Conservation (phyloP, 441 rosid species). For the Adansonia gregorii region DNA sequence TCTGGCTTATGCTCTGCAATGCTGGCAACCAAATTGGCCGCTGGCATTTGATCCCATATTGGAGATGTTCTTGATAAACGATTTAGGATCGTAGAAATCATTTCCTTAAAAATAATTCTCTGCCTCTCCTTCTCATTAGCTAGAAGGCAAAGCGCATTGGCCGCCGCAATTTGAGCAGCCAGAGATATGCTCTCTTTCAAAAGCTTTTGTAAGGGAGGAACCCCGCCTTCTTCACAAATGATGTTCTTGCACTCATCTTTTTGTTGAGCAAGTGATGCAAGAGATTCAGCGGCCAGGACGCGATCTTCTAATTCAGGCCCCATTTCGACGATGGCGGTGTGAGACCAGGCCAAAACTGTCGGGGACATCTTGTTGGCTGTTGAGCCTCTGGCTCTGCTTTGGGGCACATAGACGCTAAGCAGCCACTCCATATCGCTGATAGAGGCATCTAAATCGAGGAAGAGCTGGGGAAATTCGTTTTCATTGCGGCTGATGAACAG, state of each 20-base stretch:
- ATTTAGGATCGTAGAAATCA: constrained; percentile 40
- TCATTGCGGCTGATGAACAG: constrained; percentile 42
- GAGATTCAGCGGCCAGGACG: constrained; percentile 49
- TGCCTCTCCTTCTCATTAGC: constrained; percentile 50
- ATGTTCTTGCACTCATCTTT: constrained; percentile 56
- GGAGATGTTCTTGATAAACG: constrained; percentile 50
- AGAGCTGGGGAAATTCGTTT: constrained; percentile 48
- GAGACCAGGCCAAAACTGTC: constrained; percentile 60
- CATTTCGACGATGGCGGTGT: constrained; percentile 46
- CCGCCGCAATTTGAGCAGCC: constrained; percentile 53
- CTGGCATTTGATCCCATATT: constrained; percentile 52
- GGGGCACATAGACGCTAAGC: constrained; percentile 41
- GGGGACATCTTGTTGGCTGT: constrained; percentile 50
- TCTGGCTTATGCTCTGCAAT: constrained; percentile 45
- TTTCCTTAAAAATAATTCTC: constrained; percentile 41
- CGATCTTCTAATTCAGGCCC: constrained; percentile 41
- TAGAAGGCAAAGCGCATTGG: constrained; percentile 38
- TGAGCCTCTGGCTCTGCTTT: constrained; percentile 44
- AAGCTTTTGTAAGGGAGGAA: constrained; percentile 48
- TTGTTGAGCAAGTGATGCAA: constrained; percentile 48
- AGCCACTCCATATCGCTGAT: constrained; percentile 53
- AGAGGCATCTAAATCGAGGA: constrained; percentile 47
- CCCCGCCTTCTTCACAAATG: constrained; percentile 60
- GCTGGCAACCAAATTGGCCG: constrained; percentile 53
- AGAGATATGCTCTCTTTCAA: constrained; percentile 44